A percentile compares a stretch with the other conserved stretches of the same genome.
These are phyloP conservation scores for Coccomyxa subellipsoidea DNA, from an alignment of 163 green algal species.

Conservation along the genomic window DNA sequence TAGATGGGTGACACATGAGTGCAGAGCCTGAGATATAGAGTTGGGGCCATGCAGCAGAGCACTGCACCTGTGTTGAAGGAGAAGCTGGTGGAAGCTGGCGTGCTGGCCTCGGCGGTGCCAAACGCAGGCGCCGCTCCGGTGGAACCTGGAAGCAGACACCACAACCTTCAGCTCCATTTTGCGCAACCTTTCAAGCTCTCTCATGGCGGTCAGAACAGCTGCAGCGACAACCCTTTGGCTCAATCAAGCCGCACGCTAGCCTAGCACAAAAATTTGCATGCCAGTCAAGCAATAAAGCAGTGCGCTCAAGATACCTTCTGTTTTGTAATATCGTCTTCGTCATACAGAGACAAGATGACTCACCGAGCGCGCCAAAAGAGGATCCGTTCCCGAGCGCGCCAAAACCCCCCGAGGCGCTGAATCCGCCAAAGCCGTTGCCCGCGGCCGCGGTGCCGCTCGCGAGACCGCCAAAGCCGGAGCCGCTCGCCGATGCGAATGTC, in stretches of 20 bases:
- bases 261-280: too few species aligned
- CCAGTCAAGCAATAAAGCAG: too few species aligned
- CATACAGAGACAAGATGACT: background rate
- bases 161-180: background rate
- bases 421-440: background rate
- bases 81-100: background rate
- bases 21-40: background rate
- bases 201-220: too few species aligned
- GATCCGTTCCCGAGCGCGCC: background rate
- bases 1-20: too few species aligned
- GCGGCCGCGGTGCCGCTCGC: background rate
- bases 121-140: background rate
- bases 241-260: too few species aligned
- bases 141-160: background rate
- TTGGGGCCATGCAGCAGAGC: background rate
- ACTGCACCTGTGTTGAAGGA: slow-evolving; percentile 12
- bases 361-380: background rate
- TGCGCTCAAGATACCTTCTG: too few species aligned
- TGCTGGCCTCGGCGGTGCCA: background rate
- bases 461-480: background rate
- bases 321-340: too few species aligned
- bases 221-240: too few species aligned
- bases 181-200: too few species aligned
- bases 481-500: background rate
- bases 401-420: background rate